Evolutionary conservation across 1,284 basidiomycete species (phyloP).

Genomic region (Puccinia novopanici): DNA sequence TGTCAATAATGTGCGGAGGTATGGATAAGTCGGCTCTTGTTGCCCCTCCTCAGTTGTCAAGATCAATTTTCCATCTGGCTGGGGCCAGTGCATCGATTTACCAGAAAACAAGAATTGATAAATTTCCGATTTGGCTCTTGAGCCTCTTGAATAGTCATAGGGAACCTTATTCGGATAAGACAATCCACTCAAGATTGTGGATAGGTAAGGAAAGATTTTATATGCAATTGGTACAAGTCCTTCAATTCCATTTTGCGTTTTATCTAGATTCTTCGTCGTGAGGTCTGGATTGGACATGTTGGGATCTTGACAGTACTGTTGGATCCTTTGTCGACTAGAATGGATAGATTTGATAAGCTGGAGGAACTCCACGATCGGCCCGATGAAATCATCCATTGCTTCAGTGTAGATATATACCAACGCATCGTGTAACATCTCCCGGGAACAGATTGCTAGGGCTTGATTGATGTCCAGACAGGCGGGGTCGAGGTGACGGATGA

Average conservation of each 20-base stretch:
- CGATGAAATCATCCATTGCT: constrained; percentile 82
- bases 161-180: constrained; percentile 82
- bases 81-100: constrained; percentile 75
- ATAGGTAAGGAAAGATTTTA: constrained; percentile 90
- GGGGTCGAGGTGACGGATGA: constrained; percentile 96
- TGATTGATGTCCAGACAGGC: constrained; percentile 90
- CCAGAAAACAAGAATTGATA: constrained; percentile 75
- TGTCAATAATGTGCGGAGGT: constrained; percentile 76
- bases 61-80: constrained; percentile 70
- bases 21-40: constrained; percentile 69
- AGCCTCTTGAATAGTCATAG: constrained; percentile 68
- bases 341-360: constrained; percentile 70
- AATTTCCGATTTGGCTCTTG: constrained; percentile 65
- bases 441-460: constrained; percentile 79
- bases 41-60: constrained; percentile 62
- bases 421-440: constrained; percentile 83
- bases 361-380: constrained; percentile 83
- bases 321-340: constrained; percentile 22
- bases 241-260: constrained; percentile 62
- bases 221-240: constrained; percentile 68
- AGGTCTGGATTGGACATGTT: constrained; percentile 53
- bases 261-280: constrained; percentile 57
- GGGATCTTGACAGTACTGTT: constrained; percentile 36
- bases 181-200: constrained; percentile 77
- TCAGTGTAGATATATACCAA: constrained; percentile 90